These are phyloP conservation scores for Mycena olivaceomarginata DNA, from an alignment of 768 basidiomycete genomes.

Conservation along the genomic window DNA sequence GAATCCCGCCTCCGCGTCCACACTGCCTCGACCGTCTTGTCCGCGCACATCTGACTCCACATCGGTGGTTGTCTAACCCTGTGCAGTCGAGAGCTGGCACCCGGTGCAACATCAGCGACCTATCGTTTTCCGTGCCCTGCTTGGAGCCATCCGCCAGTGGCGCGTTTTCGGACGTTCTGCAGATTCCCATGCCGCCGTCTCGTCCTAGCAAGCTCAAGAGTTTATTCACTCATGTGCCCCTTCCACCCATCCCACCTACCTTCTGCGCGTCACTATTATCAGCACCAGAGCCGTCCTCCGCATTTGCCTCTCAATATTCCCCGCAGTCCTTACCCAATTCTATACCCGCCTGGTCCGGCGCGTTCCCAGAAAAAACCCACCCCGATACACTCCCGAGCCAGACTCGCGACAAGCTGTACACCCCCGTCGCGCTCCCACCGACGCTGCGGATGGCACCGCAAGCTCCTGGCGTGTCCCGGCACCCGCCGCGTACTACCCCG, in stretches of 20 bases:
- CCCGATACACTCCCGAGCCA: neutral
- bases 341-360: neutral
- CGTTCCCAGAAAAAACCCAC: neutral
- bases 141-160: too few species aligned
- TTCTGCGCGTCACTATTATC: neutral
- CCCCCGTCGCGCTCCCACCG: slow-evolving; percentile 14
- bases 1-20: too few species aligned
- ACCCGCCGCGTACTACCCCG: neutral
- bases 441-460: slow-evolving; percentile 10
- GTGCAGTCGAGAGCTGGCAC: slow-evolving; percentile 27
- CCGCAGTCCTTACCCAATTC: neutral
- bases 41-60: too few species aligned
- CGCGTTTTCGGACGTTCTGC: slow-evolving; percentile 7
- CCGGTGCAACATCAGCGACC: slow-evolving; percentile 4
- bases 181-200: neutral
- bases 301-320: neutral
- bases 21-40: too few species aligned
- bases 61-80: neutral
- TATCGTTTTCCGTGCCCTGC: neutral
- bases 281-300: neutral
- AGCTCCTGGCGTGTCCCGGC: neutral
- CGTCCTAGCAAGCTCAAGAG: neutral
- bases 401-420: slow-evolving; percentile 20
- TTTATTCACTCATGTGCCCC: slow-evolving; percentile 23
- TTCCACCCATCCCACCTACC: slow-evolving; percentile 5